Percentiles rank a stretch among this genome's conserved stretches.
Conservation (phyloP, 2,329 filamentous ascomycete genomes). For the Pseudogymnoascus sp. region DNA sequence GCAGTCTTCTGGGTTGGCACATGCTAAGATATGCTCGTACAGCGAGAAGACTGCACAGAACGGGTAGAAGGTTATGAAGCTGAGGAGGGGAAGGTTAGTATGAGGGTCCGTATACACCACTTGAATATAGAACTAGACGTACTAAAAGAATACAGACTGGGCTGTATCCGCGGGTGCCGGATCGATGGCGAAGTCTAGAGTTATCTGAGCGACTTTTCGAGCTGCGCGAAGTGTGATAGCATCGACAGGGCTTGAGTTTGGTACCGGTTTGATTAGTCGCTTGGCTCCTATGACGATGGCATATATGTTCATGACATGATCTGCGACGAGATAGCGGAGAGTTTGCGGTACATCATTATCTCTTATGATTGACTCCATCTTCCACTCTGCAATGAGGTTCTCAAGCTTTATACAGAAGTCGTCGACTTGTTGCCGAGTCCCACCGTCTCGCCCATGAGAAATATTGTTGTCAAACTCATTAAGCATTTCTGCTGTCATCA, state of each 20-base stretch:
- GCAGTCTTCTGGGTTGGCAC: not conserved
- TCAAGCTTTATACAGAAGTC: slow-evolving; percentile 5
- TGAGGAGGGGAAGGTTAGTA: not conserved
- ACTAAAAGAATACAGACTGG: not conserved
- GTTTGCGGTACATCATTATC: not conserved
- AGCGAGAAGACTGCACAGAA: slow-evolving; percentile 5
- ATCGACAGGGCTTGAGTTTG: not conserved
- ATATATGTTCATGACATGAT: slow-evolving; percentile 2
- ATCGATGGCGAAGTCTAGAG: not conserved
- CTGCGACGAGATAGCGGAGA: not conserved
- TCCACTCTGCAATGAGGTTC: not conserved
- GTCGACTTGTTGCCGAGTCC: not conserved
- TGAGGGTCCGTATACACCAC: not conserved
- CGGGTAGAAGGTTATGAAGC: slow-evolving; percentile 4
- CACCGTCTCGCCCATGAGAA: not conserved
- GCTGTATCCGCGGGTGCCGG: not conserved
- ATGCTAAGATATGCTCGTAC: not conserved
- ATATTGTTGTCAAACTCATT: not conserved
- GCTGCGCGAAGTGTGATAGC: slow-evolving; percentile 3
- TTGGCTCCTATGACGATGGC: not conserved
- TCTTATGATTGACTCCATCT: slow-evolving; percentile 4
- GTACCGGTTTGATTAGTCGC: not conserved
- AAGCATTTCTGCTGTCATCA: slow-evolving; percentile 1
- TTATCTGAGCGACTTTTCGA: not conserved
- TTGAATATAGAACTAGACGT: not conserved